phyloP scores from a whole-genome alignment of 768 basidiomycete species.

The Boletus coccyginus region DNA sequence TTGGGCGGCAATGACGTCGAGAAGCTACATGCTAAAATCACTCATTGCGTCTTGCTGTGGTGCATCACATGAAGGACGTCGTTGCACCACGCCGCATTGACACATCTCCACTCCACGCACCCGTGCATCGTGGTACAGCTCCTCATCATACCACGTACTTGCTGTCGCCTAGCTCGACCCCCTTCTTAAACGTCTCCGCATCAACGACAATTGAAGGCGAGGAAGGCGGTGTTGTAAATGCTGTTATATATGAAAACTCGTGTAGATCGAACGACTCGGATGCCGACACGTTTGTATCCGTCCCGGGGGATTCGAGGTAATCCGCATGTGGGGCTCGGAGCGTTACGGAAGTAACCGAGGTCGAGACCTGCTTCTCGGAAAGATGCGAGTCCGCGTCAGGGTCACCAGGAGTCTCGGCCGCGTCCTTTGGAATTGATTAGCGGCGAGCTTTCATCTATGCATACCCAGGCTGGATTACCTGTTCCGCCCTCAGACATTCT shows the following conservation, averaged over 20 bases:
- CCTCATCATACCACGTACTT: slow-evolving; percentile 13
- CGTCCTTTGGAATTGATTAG: slow-evolving; percentile 8
- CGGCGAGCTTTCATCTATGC: not conserved
- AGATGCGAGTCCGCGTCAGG: not conserved
- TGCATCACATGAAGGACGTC: not conserved
- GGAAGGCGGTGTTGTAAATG: slow-evolving; percentile 30
- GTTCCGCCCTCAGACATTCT: slow-evolving; percentile 6
- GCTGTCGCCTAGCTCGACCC: slow-evolving; percentile 3
- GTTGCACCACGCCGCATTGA: slow-evolving; percentile 2
- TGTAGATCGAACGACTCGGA: slow-evolving; percentile 24
- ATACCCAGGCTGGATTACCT: slow-evolving; percentile 11
- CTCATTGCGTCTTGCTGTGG: not conserved
- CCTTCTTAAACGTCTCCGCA: slow-evolving; percentile 10
- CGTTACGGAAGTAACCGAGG: slow-evolving; percentile 12
- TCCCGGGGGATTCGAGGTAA: slow-evolving; percentile 11
- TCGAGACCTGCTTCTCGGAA: slow-evolving; percentile 1
- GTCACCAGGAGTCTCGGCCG: not conserved
- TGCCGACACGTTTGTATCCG: slow-evolving; percentile 7
- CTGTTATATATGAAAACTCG: slow-evolving; percentile 32
- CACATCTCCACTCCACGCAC: slow-evolving; percentile 12
- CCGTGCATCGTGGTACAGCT: slow-evolving; percentile 1
- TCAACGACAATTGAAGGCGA: slow-evolving; percentile 19
- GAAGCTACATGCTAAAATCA: slow-evolving; percentile 16
- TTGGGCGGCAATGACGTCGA: slow-evolving; percentile 8
- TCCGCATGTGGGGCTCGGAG: slow-evolving; percentile 1